A percentile compares a stretch with the other conserved stretches of the same genome.
These are phyloP conservation scores for Coniochaeta sp. DNA, from an alignment of 2,329 filamentous ascomycete genomes.

Conservation along the genomic window DNA sequence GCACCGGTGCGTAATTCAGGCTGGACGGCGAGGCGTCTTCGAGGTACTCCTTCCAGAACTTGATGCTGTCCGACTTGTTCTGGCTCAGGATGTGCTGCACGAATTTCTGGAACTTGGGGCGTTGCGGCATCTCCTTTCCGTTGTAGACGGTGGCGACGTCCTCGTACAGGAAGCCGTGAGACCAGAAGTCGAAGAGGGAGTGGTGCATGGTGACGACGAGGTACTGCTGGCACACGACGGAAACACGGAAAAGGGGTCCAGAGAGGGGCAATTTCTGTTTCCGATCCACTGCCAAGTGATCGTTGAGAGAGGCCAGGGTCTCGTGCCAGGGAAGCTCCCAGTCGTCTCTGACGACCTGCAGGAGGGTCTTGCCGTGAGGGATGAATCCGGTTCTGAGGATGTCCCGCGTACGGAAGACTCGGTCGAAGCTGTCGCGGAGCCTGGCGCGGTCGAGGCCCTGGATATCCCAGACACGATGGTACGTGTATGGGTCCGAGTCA, in stretches of 20 bases:
- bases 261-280: not conserved
- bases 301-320: not conserved
- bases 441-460: conserved; percentile 5
- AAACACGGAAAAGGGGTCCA: not conserved
- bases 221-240: conserved; percentile 5
- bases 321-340: not conserved
- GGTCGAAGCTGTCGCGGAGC: conserved; percentile 8
- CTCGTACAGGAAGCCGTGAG: conserved; percentile 19
- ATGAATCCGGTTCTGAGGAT: conserved; percentile 13
- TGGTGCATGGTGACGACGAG: conserved; percentile 24
- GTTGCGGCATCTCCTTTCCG: not conserved
- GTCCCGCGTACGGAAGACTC: conserved; percentile 8
- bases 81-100: not conserved
- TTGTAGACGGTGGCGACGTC: conserved; percentile 11
- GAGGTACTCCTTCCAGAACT: conserved; percentile 6
- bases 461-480: conserved; percentile 12
- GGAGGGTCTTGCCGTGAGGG: not conserved
- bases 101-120: not conserved
- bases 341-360: conserved; percentile 1
- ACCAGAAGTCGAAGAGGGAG: conserved; percentile 25
- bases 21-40: not conserved
- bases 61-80: not conserved
- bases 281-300: not conserved
- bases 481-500: conserved; percentile 10
- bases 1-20: conserved; percentile 2